Percentiles rank a stretch among this genome's conserved stretches.
phyloP scores from a whole-genome alignment of 176 grass and related monocot genomes.

The Hordeum vulgare region DNA sequence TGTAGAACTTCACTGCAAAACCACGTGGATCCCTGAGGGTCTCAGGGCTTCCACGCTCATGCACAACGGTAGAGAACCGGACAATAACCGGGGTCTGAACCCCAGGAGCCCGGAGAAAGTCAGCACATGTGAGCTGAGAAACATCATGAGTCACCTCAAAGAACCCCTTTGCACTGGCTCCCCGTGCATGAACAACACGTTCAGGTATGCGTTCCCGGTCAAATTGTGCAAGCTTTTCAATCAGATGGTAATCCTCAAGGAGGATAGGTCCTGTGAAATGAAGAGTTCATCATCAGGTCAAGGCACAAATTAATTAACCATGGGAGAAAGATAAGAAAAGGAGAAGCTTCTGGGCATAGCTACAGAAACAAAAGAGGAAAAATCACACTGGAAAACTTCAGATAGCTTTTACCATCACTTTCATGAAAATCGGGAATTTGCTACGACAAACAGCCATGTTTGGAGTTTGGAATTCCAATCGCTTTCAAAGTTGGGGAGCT shows the following conservation, averaged over 20 bases:
- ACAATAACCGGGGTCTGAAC: constrained; percentile 73
- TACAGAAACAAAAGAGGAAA: not conserved
- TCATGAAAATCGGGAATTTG: not conserved
- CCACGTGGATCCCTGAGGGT: constrained; percentile 80
- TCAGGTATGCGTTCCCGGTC: constrained; percentile 86
- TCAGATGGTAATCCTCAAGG: constrained; percentile 82
- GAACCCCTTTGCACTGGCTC: constrained; percentile 83
- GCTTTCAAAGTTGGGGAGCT: not conserved
- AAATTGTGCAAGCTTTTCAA: constrained; percentile 90
- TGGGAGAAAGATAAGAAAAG: not conserved
- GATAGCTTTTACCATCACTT: not conserved
- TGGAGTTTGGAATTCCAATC: not conserved
- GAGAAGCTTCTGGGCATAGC: not conserved
- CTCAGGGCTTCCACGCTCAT: constrained; percentile 88
- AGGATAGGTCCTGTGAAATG: constrained; percentile 58
- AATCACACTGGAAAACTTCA: not conserved
- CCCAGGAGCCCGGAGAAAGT: constrained; percentile 76
- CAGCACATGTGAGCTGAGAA: constrained; percentile 74
- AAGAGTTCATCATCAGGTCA: not conserved
- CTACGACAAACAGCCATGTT: not conserved
- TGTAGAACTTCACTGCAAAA: constrained; percentile 91
- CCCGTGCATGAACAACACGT: constrained; percentile 76
- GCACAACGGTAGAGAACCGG: constrained; percentile 82
- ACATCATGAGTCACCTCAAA: constrained; percentile 88
- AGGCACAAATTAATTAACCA: not conserved